A percentile compares a stretch with the other conserved stretches of the same genome.
Conservation (phyloP, 139 green algal species). For the Spirogloea muscicola region DNA sequence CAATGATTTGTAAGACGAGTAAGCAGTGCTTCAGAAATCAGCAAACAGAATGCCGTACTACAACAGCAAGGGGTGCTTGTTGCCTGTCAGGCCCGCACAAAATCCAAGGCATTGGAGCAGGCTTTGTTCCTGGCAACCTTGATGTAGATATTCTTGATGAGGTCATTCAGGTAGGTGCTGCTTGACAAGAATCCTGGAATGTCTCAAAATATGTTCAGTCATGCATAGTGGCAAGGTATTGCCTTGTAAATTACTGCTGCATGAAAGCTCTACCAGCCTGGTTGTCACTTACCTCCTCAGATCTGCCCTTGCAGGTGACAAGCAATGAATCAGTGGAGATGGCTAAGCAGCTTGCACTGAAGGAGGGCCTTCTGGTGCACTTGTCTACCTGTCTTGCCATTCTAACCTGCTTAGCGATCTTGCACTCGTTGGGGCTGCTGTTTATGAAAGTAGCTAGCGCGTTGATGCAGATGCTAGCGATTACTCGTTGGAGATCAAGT, state of each 20-base stretch:
- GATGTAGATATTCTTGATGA: constrained; percentile 82
- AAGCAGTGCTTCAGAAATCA: too few species aligned
- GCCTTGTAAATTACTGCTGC: too few species aligned
- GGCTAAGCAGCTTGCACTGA: constrained; percentile 71
- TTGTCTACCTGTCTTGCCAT: neutral
- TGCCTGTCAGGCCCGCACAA: constrained; percentile 81
- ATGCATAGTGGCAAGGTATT: too few species aligned
- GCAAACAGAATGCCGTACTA: too few species aligned
- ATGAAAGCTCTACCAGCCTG: neutral
- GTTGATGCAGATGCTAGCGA: too few species aligned
- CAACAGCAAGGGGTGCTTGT: too few species aligned
- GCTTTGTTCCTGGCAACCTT: constrained; percentile 94
- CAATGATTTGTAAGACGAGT: too few species aligned
- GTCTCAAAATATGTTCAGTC: too few species aligned
- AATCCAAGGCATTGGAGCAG: constrained; percentile 96
- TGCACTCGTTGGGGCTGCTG: too few species aligned
- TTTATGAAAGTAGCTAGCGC: too few species aligned
- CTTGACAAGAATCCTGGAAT: neutral
- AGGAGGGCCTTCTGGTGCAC: constrained; percentile 81
- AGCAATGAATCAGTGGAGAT: constrained; percentile 81
- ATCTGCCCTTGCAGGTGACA: constrained; percentile 58
- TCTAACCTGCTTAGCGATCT: too few species aligned
- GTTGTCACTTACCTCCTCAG: neutral
- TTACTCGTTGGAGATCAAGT: too few species aligned
- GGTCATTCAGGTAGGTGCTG: constrained; percentile 66